phyloP scores from a whole-genome alignment of 2,329 filamentous ascomycete species.

The Aspergillus intermedius region DNA sequence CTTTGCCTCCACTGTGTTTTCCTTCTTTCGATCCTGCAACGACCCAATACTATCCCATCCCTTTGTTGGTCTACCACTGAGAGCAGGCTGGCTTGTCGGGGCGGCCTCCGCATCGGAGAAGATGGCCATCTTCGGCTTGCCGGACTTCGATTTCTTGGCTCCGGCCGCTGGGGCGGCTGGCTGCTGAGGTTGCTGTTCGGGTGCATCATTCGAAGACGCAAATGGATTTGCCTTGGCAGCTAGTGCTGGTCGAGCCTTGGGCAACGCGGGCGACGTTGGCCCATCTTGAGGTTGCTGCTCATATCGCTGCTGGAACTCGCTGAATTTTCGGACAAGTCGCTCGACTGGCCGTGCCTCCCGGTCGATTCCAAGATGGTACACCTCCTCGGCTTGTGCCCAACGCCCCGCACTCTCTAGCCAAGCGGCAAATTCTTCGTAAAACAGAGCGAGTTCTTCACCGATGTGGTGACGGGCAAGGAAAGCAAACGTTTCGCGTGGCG shows the following conservation, averaged over 20 bases:
- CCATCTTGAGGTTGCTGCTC: constrained; percentile 61
- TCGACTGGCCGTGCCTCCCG: constrained; percentile 76
- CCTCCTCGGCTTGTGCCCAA: constrained; percentile 88
- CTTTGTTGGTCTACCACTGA: constrained; percentile 48
- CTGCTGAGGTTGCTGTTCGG: constrained; percentile 58
- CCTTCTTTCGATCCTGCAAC: constrained; percentile 82
- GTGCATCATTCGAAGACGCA: constrained; percentile 44
- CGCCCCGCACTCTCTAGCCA: constrained; percentile 81
- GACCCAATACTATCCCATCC: constrained; percentile 93
- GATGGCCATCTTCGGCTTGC: constrained; percentile 77
- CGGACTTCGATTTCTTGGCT: constrained; percentile 53
- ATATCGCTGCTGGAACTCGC: constrained; percentile 77
- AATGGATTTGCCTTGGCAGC: constrained; percentile 84
- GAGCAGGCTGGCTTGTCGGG: constrained; percentile 51
- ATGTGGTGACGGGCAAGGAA: constrained; percentile 85
- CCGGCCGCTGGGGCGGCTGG: constrained; percentile 42
- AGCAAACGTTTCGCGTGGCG: constrained; percentile 86
- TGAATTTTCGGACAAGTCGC: constrained; percentile 79
- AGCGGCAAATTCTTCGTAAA: constrained; percentile 92
- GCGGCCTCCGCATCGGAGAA: constrained; percentile 71
- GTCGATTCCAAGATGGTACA: constrained; percentile 85
- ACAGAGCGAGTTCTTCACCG: constrained; percentile 79
- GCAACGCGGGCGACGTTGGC: constrained; percentile 80
- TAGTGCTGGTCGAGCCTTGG: constrained; percentile 72
- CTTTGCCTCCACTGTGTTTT: constrained; percentile 78